These are phyloP conservation scores for Cytospora piceae DNA, from an alignment of 2,329 filamentous ascomycete species.

Conservation along the genomic window DNA sequence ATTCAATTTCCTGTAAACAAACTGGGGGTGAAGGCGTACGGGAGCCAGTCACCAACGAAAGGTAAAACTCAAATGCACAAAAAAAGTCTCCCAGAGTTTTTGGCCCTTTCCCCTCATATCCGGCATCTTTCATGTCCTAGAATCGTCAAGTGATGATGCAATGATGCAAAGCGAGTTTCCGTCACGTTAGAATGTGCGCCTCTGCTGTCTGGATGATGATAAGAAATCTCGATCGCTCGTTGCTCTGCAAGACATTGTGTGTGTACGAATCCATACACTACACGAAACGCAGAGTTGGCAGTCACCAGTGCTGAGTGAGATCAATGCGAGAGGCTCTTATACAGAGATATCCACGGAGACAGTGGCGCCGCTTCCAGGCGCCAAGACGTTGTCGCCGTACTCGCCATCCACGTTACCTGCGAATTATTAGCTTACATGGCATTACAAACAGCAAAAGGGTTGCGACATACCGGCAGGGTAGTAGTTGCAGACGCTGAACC, in stretches of 20 bases:
- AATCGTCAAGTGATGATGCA: slow-evolving; percentile 16
- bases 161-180: slow-evolving; percentile 14
- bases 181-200: background rate
- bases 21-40: slow-evolving; percentile 1
- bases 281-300: background rate
- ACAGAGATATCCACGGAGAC: slow-evolving; percentile 33
- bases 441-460: background rate
- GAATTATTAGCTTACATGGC: slow-evolving; percentile 31
- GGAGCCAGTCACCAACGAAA: slow-evolving; percentile 16
- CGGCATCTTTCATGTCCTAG: slow-evolving; percentile 19
- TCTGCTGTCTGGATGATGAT: slow-evolving; percentile 12
- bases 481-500: slow-evolving; percentile 92
- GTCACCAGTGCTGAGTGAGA: background rate
- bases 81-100: slow-evolving; percentile 14
- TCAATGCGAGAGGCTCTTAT: background rate
- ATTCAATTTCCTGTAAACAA: slow-evolving; percentile 7
- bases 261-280: background rate
- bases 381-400: slow-evolving; percentile 55
- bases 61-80: slow-evolving; percentile 13
- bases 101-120: slow-evolving; percentile 9
- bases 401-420: slow-evolving; percentile 57
- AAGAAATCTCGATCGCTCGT: slow-evolving; percentile 11
- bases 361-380: slow-evolving; percentile 43
- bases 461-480: slow-evolving; percentile 62
- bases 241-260: background rate